phyloP scores from a whole-genome alignment of 495 filamentous ascomycete genomes.

The Aspergillus funiculosus region DNA sequence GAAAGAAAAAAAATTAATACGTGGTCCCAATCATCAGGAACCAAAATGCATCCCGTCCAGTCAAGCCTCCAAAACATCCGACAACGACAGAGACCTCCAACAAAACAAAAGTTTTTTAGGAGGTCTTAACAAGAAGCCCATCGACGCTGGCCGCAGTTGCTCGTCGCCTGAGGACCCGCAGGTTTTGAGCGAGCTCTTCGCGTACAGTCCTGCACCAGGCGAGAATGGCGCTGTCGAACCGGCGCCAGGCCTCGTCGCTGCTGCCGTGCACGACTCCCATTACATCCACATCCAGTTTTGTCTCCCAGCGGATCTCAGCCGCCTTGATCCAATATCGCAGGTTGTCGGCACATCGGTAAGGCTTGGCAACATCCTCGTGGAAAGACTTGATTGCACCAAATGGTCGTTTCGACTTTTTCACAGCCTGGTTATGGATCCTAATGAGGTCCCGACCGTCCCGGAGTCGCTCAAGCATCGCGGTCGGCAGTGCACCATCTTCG shows the following conservation, averaged over 20 bases:
- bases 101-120: background rate
- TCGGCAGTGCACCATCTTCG: slow-evolving; percentile 55
- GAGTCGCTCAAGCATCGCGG: slow-evolving; percentile 66
- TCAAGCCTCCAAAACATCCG: slow-evolving; percentile 1
- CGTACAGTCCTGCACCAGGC: slow-evolving; percentile 73
- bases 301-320: slow-evolving; percentile 89
- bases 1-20: slow-evolving; percentile 12
- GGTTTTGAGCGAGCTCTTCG: slow-evolving; percentile 56
- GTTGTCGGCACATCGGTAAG: slow-evolving; percentile 90
- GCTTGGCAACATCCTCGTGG: slow-evolving; percentile 86
- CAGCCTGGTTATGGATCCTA: slow-evolving; percentile 79
- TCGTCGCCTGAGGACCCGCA: slow-evolving; percentile 10
- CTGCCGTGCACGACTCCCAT: slow-evolving; percentile 72
- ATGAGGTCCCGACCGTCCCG: slow-evolving; percentile 77
- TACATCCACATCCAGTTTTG: slow-evolving; percentile 76
- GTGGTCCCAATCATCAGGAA: slow-evolving; percentile 19
- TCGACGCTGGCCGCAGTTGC: slow-evolving; percentile 17
- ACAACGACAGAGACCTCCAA: background rate
- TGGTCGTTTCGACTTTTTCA: slow-evolving; percentile 73
- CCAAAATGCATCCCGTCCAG: slow-evolving; percentile 2
- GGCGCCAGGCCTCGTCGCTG: slow-evolving; percentile 62
- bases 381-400: slow-evolving; percentile 89
- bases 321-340: slow-evolving; percentile 94
- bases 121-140: slow-evolving; percentile 9
- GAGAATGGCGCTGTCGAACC: slow-evolving; percentile 74